These are phyloP conservation scores for Thelephora terrestris DNA, from an alignment of 1,284 basidiomycete species.

Conservation along the genomic window DNA sequence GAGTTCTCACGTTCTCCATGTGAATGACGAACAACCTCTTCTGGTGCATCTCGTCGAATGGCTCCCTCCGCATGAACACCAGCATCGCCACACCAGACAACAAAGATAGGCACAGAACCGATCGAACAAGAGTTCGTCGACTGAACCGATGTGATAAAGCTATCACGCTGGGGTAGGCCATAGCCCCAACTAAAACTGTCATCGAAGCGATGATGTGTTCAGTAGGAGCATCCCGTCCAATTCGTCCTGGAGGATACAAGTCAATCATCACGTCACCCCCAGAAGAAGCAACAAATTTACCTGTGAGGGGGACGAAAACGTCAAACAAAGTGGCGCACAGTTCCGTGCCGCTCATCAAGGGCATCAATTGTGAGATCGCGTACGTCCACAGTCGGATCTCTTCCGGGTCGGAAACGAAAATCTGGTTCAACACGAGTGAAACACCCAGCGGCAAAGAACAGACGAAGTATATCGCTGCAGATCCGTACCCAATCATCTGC, in stretches of 20 bases:
- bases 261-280: neutral
- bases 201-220: constrained; percentile 87
- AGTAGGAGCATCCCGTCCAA: constrained; percentile 69
- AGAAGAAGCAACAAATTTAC: constrained; percentile 32
- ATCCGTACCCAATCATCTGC: constrained; percentile 61
- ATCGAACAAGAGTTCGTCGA: constrained; percentile 32
- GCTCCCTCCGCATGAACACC: constrained; percentile 49
- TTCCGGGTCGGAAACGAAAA: constrained; percentile 23
- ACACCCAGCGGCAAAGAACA: constrained; percentile 42
- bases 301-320: constrained; percentile 78
- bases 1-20: constrained; percentile 67
- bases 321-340: constrained; percentile 66
- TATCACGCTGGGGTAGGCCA: constrained; percentile 51
- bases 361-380: constrained; percentile 49
- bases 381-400: constrained; percentile 55
- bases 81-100: constrained; percentile 44
- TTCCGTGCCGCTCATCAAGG: constrained; percentile 62
- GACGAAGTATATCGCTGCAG: constrained; percentile 58
- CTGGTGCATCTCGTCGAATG: constrained; percentile 83
- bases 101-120: constrained; percentile 38
- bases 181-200: constrained; percentile 50
- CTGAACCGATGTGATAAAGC: constrained; percentile 76
- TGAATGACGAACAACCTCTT: constrained; percentile 83
- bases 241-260: constrained; percentile 52
- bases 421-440: constrained; percentile 41